Evolutionary conservation across 139 green algal genomes (phyloP).

Genomic region (Chlorella sp.): DNA sequence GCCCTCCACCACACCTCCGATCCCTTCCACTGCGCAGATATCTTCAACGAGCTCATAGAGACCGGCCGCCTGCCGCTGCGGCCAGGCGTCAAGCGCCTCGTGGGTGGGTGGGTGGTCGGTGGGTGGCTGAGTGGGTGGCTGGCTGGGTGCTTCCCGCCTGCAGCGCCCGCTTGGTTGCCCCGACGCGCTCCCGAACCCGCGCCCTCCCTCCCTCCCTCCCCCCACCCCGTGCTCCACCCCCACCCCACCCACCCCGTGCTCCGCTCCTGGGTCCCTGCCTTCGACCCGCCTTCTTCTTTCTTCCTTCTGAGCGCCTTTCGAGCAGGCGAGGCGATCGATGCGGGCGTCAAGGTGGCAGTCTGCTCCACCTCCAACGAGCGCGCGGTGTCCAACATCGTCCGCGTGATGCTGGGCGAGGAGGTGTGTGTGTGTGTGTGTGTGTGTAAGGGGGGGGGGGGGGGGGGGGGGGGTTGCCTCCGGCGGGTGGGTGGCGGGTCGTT

Average conservation of each 20-base stretch:
- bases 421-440: no score
- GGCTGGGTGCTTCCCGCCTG: not conserved
- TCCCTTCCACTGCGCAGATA: constrained; percentile 60
- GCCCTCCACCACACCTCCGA: no score
- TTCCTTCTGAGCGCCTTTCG: no score
- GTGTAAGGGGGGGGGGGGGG: no score
- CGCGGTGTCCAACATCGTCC: constrained; percentile 92
- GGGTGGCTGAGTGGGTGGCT: not conserved
- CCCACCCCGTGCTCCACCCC: no score
- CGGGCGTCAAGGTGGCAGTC: constrained; percentile 90
- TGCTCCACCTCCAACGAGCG: constrained; percentile 98
- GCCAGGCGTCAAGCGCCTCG: constrained; percentile 86
- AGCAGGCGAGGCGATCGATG: constrained; percentile 77
- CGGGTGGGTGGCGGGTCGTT: no score
- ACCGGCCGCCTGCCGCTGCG: constrained; percentile 84
- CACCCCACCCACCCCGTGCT: no score
- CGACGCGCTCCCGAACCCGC: no score
- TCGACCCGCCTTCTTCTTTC: not conserved
- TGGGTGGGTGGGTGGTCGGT: constrained; percentile 58
- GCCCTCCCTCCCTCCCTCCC: no score
- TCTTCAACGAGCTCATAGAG: constrained; percentile 96
- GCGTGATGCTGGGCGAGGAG: constrained; percentile 88
- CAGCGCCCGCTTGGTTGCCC: no score
- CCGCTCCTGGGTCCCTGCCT: no score
- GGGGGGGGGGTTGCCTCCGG: no score